Conservation (phyloP, 2,329 filamentous ascomycete species). For the Gnomoniopsis smithogilvyi region DNA sequence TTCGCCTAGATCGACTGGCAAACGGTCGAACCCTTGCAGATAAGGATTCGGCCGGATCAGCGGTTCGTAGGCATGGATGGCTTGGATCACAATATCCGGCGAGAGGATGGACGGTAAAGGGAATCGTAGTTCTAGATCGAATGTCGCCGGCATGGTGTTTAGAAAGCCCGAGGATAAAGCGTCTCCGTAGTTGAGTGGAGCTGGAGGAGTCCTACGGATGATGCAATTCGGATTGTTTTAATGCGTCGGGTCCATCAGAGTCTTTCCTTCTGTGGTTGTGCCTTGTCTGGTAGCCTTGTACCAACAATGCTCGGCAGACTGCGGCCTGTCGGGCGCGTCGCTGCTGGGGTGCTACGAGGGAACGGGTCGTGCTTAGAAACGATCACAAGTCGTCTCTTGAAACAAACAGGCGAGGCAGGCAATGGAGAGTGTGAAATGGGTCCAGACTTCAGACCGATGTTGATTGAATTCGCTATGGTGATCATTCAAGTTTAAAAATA, state of each 20-base stretch:
- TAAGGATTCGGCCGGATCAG: conserved; percentile 18
- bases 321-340: too few species aligned
- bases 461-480: neutral
- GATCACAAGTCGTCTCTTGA: too few species aligned
- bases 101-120: conserved; percentile 38
- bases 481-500: neutral
- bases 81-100: conserved; percentile 34
- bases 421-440: too few species aligned
- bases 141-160: conserved; percentile 27
- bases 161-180: neutral
- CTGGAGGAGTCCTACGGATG: neutral
- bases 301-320: too few species aligned
- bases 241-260: too few species aligned
- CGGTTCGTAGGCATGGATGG: conserved; percentile 25
- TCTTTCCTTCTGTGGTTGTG: too few species aligned
- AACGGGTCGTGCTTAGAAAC: too few species aligned
- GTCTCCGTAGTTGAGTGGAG: neutral
- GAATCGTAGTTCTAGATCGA: conserved; percentile 35
- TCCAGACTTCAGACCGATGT: neutral
- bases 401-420: too few species aligned
- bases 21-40: conserved; percentile 10
- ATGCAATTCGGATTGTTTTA: neutral
- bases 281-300: too few species aligned
- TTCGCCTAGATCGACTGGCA: conserved; percentile 12
- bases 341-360: too few species aligned